These are phyloP conservation scores for Theileria orientalis DNA, from an alignment of 169 alveolate genomes.

Conservation along the genomic window DNA sequence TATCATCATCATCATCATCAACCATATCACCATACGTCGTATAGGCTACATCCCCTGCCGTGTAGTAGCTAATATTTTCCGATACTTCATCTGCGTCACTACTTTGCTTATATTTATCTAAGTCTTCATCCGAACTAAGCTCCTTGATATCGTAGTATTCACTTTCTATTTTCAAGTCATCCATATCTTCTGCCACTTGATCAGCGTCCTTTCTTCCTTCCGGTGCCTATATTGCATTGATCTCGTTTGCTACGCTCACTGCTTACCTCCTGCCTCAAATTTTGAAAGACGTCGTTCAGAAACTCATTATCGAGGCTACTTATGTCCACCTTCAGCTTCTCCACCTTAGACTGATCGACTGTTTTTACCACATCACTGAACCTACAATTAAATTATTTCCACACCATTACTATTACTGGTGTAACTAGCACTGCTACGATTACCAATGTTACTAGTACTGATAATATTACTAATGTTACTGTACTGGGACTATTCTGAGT, in stretches of 20 bases:
- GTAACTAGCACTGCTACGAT: too few relatives aligned
- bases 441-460: too few relatives aligned
- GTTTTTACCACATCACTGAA: constrained; percentile 47
- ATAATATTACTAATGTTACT: too few relatives aligned
- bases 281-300: constrained; percentile 47
- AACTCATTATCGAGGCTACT: constrained; percentile 53
- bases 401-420: too few relatives aligned
- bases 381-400: background rate
- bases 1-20: background rate
- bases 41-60: too few relatives aligned
- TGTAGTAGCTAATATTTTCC: too few relatives aligned
- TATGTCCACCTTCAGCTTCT: constrained; percentile 50
- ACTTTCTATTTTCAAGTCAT: constrained; percentile 13
- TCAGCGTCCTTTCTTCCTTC: constrained; percentile 15
- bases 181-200: constrained; percentile 6
- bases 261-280: constrained; percentile 59
- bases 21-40: background rate
- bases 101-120: constrained; percentile 10
- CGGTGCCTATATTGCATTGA: constrained; percentile 29
- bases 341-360: constrained; percentile 11
- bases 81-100: too few relatives aligned
- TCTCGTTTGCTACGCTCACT: background rate
- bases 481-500: too few relatives aligned
- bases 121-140: constrained; percentile 2
- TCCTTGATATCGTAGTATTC: constrained; percentile 15